Evolutionary conservation across 2,329 filamentous ascomycete genomes (phyloP), one percentile per base, ranked within the genome.

Genomic region (Trichoderma brevicompactum): DNA sequence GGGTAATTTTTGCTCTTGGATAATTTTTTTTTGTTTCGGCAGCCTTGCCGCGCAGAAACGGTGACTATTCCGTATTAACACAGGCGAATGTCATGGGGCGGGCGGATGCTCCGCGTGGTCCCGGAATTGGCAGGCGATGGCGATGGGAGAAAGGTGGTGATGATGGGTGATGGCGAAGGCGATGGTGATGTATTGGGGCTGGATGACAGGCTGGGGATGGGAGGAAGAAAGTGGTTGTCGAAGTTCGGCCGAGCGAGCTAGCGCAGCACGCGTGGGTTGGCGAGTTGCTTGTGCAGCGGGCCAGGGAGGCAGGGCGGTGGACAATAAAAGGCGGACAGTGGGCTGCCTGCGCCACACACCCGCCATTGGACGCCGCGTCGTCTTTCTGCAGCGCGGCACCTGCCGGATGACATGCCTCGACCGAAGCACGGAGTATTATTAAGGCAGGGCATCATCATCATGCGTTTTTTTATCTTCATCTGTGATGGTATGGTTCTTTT

Each of bases 1-100:
- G 65, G 67, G 70, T 71, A 67, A 70, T 71, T 73, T 66, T 62
- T 53, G 43, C 58, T 59, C 44, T 19, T 53, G n/a, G 36, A 2
- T 3, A 9, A 9, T 9, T 36, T 36, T 36, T 38, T 44, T 5
- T 53, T 38, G 56, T 13, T 50, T 28, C 44, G 44, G 17, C 38
- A 55, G 50, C 58, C 52, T 46, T 56, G 64, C 49, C 17, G 49
- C 28, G 46, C 58, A 38, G 38, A 52, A 54, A 41, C 5, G 49
- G 34, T 52, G 49, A 52, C n/a, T 54, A 63, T 43, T 53, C 13
- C 19, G 44, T 23, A 50, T 19, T 19, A 40, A 40, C 15, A 17
- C 53, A 38, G 55, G n/a, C 23, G 48, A 32, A 65, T 65, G 32
- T 12, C 54, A 60, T 65, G 46, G 40, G 53, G 23, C 49, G 48